phyloP scores from a whole-genome alignment of 495 filamentous ascomycete genomes.

The Elasticomyces elasticus region DNA sequence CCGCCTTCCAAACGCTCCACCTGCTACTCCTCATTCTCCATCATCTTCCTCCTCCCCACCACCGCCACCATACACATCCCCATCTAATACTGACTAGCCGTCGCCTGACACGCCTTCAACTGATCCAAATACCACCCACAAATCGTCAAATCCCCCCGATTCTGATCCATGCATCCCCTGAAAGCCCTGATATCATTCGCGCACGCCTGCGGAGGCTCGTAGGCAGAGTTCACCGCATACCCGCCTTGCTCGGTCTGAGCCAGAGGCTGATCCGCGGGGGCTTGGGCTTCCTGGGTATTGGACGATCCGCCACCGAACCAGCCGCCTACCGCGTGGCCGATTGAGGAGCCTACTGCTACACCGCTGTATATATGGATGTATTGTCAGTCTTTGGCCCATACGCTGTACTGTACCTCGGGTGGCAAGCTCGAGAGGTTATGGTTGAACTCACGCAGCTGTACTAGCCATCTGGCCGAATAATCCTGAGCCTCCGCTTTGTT shows the following conservation, averaged over 20 bases:
- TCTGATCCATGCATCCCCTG: slow-evolving; percentile 90
- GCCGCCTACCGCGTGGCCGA: slow-evolving; percentile 88
- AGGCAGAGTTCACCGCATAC: slow-evolving; percentile 40
- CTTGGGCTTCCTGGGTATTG: slow-evolving; percentile 42
- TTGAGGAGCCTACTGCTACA: slow-evolving; percentile 87
- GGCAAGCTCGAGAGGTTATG: background rate
- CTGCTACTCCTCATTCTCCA: background rate
- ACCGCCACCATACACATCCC: background rate
- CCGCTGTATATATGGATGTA: slow-evolving; percentile 45
- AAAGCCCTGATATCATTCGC: slow-evolving; percentile 71
- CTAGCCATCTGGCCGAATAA: slow-evolving; percentile 39
- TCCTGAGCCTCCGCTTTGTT: slow-evolving; percentile 27
- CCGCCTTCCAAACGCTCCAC: background rate
- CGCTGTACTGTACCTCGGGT: background rate
- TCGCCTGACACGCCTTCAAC: slow-evolving; percentile 90
- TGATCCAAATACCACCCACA: slow-evolving; percentile 98
- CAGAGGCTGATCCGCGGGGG: slow-evolving; percentile 35
- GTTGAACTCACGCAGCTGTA: slow-evolving; percentile 37
- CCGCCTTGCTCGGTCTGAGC: slow-evolving; percentile 33
- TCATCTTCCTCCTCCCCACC: background rate
- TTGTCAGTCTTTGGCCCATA: background rate
- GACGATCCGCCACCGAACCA: slow-evolving; percentile 63
- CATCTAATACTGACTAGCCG: slow-evolving; percentile 72
- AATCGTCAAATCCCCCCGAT: slow-evolving; percentile 85
- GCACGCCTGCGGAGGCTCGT: slow-evolving; percentile 50